Percentiles rank a stretch among this genome's conserved stretches.
Evolutionary conservation across 2,329 filamentous ascomycete genomes (phyloP).

Genomic region (Arthrobotrys pseudoclavata): DNA sequence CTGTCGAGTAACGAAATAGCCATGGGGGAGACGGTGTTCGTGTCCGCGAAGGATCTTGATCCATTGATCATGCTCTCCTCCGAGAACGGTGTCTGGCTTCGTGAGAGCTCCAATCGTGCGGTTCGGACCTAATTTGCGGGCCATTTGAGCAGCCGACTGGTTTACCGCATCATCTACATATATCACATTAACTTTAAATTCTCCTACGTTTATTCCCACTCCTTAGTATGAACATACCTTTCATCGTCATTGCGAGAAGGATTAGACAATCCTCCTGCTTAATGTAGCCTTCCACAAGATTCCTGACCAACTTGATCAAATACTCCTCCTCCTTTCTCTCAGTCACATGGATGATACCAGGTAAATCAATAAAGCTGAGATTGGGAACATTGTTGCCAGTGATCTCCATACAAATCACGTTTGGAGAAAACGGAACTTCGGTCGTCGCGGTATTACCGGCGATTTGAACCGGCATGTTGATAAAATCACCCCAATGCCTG

Average conservation of each 20-base stretch:
- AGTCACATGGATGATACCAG: conserved; percentile 63
- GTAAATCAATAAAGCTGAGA: conserved; percentile 63
- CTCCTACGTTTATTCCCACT: neutral
- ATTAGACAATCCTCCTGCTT: conserved; percentile 63
- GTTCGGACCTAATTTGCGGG: conserved; percentile 62
- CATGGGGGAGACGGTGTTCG: conserved; percentile 62
- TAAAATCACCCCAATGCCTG: conserved; percentile 61
- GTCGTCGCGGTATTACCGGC: conserved; percentile 33
- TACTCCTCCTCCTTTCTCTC: conserved; percentile 63
- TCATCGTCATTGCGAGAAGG: conserved; percentile 63
- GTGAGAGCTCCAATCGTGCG: conserved; percentile 63
- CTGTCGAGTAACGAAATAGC: conserved; percentile 63
- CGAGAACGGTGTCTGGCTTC: conserved; percentile 62
- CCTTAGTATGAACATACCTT: conserved; percentile 47
- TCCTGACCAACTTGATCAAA: conserved; percentile 62
- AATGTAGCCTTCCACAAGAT: conserved; percentile 62
- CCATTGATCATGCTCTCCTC: conserved; percentile 62
- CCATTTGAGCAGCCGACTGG: conserved; percentile 63
- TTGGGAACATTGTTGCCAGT: conserved; percentile 62
- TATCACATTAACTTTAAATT: conserved; percentile 25
- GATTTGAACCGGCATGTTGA: conserved; percentile 26
- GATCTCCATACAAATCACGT: conserved; percentile 64
- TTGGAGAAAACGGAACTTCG: conserved; percentile 63
- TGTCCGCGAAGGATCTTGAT: conserved; percentile 62
- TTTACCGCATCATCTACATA: conserved; percentile 62